Evolutionary conservation across 1,284 basidiomycete species (phyloP), one percentile per base, ranked within the genome.

Genomic region (Cryptococcus neoformans): DNA sequence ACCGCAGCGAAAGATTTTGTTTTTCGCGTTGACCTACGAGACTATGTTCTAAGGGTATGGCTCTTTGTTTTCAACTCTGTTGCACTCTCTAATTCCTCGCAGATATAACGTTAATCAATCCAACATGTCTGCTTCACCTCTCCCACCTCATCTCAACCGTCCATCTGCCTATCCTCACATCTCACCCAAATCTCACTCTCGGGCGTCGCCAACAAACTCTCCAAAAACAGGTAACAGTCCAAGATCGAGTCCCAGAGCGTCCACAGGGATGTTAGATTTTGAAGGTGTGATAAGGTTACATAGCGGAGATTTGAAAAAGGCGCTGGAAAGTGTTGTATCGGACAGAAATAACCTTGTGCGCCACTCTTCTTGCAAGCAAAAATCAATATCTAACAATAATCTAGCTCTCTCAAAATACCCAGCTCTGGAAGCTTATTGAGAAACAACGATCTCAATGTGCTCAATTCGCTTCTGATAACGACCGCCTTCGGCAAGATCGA

Each of bases 361-460:
- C 60, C 7, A 6, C 4, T 4, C 14, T 21, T 4, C 10, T 3
- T 6, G 14, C 8, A 12, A 6, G 21, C 16, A 21, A 50, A 12
- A n/a, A 7, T 16, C 40, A 14, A 4, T 36, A 38, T 49, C 49
- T 60, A 37, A 55, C 34, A 8, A 46, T 45, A 28, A 28, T 44
- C 6, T 56, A 75, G 73, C 85, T 87, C 40, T 77, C 84, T 8
- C 91, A 94, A 79, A 94, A 94, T 74, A 80, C 86, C 6, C 90
- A 92, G 76, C 83, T 93, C 36, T 93, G 91, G 91, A 92, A 92
- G 75, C 82, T 93, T 59, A 87, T 94, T 72, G 91, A 93, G 81
- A 92, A 91, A 74, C 89, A 92, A 57, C 66, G 73, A 34, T 55
- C 66, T 3, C 73, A 77, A 60, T 66, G 66, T 50, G 63, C 70